Conservation (phyloP, 176 grass and related monocot species). For the Oryza glaberrima region DNA sequence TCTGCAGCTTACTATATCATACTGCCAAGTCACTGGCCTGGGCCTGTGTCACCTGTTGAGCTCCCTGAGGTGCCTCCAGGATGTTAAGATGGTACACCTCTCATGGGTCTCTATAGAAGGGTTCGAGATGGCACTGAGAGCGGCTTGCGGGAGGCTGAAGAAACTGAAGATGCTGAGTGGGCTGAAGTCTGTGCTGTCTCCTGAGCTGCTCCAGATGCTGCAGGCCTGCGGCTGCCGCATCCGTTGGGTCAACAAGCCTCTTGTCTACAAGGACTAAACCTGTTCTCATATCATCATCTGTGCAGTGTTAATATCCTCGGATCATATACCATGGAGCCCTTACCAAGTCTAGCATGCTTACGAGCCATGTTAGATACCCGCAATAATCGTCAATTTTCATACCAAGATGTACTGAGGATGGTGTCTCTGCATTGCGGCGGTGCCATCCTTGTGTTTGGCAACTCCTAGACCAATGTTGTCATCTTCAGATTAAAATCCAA, state of each 20-base stretch:
- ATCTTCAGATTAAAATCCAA: background rate
- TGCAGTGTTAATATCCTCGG: background rate
- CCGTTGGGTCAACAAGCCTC: constrained; percentile 89
- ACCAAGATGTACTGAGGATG: constrained; percentile 14
- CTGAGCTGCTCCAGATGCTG: constrained; percentile 73
- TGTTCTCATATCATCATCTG: background rate
- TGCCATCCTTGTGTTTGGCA: no score
- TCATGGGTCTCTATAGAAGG: constrained; percentile 75
- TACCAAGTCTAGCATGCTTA: constrained; percentile 1
- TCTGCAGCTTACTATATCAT: constrained; percentile 94
- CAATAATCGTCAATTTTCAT: constrained; percentile 21
- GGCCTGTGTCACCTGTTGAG: constrained; percentile 79
- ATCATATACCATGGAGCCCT: background rate
- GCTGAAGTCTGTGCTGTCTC: constrained; percentile 64
- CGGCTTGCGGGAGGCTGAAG: constrained; percentile 78
- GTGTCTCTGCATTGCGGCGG: background rate
- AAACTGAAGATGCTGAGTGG: constrained; percentile 84
- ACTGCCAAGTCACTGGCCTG: constrained; percentile 82
- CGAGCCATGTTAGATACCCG: background rate
- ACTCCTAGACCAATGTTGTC: background rate
- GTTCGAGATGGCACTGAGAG: constrained; percentile 77
- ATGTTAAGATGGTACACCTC: constrained; percentile 93
- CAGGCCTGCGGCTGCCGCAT: constrained; percentile 76
- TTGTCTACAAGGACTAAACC: constrained; percentile 67
- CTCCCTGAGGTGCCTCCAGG: constrained; percentile 85